phyloP scores from a whole-genome alignment of 345 rosid genomes.

The Crucihimalaya himalaica region DNA sequence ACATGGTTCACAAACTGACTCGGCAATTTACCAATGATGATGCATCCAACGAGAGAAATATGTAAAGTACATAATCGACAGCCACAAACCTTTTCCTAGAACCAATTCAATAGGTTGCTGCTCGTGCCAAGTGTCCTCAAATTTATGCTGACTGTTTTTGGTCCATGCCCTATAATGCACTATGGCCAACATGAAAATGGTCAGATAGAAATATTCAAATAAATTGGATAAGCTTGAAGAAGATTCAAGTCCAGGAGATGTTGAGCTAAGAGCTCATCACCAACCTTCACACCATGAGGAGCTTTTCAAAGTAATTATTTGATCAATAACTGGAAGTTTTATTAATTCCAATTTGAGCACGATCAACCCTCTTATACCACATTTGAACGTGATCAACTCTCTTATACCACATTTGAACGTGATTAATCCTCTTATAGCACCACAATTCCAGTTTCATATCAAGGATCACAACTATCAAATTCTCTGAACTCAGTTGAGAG shows the following conservation, averaged over 20 bases:
- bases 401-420: slow-evolving; percentile 4
- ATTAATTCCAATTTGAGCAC: too few relatives aligned
- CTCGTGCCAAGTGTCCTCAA: slow-evolving; percentile 90
- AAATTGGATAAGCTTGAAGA: neutral
- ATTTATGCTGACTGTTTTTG: slow-evolving; percentile 75
- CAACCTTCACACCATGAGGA: slow-evolving; percentile 3
- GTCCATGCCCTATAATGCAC: slow-evolving; percentile 94
- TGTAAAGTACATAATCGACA: neutral
- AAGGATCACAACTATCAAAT: neutral
- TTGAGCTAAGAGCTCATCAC: neutral
- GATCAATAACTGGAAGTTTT: too few relatives aligned
- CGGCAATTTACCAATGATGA: slow-evolving; percentile 4
- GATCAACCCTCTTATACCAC: too few relatives aligned
- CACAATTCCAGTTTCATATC: neutral
- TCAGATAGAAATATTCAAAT: slow-evolving; percentile 22
- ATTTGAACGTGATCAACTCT: too few relatives aligned
- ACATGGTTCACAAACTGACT: neutral
- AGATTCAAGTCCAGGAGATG: neutral
- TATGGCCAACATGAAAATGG: slow-evolving; percentile 34
- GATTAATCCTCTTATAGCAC: neutral
- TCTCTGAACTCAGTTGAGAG: neutral
- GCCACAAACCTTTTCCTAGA: slow-evolving; percentile 72
- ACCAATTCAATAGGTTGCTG: slow-evolving; percentile 82
- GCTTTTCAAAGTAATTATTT: too few relatives aligned
- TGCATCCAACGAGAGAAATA: neutral